Evolutionary conservation across 2,329 filamentous ascomycete species (phyloP), one percentile per base, ranked within the genome.

Genomic region (Saccharata proteae): DNA sequence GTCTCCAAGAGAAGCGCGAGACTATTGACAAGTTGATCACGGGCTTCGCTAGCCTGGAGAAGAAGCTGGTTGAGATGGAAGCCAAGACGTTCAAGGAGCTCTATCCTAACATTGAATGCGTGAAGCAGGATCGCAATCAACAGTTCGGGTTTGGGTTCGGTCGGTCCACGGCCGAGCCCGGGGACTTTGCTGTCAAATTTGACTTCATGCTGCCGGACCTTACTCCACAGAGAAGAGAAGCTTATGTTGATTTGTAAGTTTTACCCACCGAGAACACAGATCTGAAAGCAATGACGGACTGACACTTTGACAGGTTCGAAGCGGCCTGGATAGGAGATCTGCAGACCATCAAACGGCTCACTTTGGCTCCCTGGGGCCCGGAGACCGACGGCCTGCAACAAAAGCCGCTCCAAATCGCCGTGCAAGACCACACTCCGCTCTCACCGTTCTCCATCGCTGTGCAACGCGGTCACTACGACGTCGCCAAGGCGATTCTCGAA

Each of bases 251-350:
- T 39, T 52, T 88, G 59, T 76, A 56, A 64, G 70, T 61, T 3
- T 16, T 6, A 9, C 18, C 12, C 16, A 13, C 4, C 21, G 10
- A 11, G 9, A 13, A 4, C 19, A 21, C 10, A 10, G 10, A 32
- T 12, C 5, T 16, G n/a, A 21, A 13, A 5, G 7, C 6, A 11
- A 9, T 8, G 2, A 18, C 16, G 13, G 4, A 26, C 30, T 43
- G 26, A 40, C 27, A 18, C 28, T 13, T 6, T 55, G 3, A 54
- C 19, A 73, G 69, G 6, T 80, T 81, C 48, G 74, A 88, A 46
- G 80, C 80, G 20, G 73, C 73, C 4, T 90, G 80, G 80, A 44
- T 44, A 4, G 78, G 77, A n/a, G 71, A 90, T 41, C 40, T 79
- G 1, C 61, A 71, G 2, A 71, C 60, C 3, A 71, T 88, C 51